A percentile compares a stretch with the other conserved stretches of the same genome.
Conservation (phyloP, 2,329 filamentous ascomycete species). For the Sporothrix euskadiensis region DNA sequence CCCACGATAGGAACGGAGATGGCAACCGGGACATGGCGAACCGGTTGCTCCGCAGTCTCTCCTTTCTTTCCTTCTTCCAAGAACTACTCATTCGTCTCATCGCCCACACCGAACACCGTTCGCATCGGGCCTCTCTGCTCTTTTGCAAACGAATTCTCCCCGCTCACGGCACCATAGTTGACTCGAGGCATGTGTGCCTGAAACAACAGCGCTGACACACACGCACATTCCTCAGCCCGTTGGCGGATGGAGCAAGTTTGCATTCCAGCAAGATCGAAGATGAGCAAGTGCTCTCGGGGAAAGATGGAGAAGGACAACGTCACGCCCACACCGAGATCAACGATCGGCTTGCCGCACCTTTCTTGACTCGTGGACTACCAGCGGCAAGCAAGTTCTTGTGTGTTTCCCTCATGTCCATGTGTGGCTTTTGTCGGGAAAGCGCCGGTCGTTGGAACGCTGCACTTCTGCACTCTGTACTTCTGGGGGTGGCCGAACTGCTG, state of each 20-base stretch:
- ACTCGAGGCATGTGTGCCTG: not conserved
- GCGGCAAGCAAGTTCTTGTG: not conserved
- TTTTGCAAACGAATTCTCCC: not conserved
- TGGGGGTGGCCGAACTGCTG: not conserved
- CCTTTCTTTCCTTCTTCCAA: not conserved
- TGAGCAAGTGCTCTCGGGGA: not conserved
- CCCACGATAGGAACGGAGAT: not conserved
- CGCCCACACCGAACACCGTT: not conserved
- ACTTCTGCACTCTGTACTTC: not conserved
- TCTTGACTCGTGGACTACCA: not conserved
- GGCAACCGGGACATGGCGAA: not conserved
- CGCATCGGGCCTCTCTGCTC: not conserved
- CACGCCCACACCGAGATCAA: not conserved
- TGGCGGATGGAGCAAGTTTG: not conserved
- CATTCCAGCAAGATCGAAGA: not conserved
- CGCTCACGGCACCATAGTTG: not conserved
- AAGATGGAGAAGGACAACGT: not conserved
- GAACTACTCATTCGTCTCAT: too few species aligned
- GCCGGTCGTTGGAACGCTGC: not conserved
- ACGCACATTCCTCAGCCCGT: not conserved
- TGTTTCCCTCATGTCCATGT: not conserved
- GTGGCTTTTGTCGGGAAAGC: not conserved
- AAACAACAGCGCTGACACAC: not conserved
- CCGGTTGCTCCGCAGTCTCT: slow-evolving; percentile 6
- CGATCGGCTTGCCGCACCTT: not conserved